These are phyloP conservation scores for Jacaranda mimosifolia DNA, from an alignment of 257 asterid genomes.

Conservation along the genomic window DNA sequence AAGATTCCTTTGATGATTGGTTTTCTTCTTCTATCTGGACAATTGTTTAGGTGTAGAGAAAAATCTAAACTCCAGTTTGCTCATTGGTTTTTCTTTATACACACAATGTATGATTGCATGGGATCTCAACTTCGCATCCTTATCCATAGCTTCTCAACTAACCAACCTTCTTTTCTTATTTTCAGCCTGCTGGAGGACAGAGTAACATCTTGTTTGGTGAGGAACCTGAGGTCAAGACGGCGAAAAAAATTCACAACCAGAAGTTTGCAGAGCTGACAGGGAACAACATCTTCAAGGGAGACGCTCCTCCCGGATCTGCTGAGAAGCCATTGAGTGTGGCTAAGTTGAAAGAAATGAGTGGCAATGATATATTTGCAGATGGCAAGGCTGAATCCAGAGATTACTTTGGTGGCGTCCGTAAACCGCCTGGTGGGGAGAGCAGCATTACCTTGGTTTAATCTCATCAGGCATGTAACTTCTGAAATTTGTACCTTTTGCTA, in stretches of 20 bases:
- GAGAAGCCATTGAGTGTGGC: constrained; percentile 89
- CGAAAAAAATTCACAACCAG: constrained; percentile 84
- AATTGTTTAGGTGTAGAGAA: no score
- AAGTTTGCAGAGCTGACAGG: constrained; percentile 90
- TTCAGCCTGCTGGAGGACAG: constrained; percentile 96
- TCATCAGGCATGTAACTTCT: background rate
- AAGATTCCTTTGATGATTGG: no score
- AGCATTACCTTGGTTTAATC: constrained; percentile 78
- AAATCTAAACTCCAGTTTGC: no score
- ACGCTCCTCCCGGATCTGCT: constrained; percentile 71
- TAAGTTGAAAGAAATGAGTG: constrained; percentile 88
- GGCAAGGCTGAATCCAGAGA: constrained; percentile 80
- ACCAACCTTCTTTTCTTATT: constrained; percentile 7
- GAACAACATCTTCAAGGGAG: constrained; percentile 89
- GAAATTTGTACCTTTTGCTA: background rate
- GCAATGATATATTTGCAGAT: constrained; percentile 78
- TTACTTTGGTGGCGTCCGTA: constrained; percentile 84
- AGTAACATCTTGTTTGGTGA: constrained; percentile 85
- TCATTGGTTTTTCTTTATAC: background rate
- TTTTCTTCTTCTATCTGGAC: no score
- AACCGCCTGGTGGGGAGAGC: constrained; percentile 96
- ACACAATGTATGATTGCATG: background rate
- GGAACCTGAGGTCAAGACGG: constrained; percentile 65
- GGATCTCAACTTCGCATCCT: constrained; percentile 7
- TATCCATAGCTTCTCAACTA: background rate